A percentile compares a stretch with the other conserved stretches of the same genome.
Evolutionary conservation across 2,329 filamentous ascomycete species (phyloP).

Genomic region (Beauveria asiatica): DNA sequence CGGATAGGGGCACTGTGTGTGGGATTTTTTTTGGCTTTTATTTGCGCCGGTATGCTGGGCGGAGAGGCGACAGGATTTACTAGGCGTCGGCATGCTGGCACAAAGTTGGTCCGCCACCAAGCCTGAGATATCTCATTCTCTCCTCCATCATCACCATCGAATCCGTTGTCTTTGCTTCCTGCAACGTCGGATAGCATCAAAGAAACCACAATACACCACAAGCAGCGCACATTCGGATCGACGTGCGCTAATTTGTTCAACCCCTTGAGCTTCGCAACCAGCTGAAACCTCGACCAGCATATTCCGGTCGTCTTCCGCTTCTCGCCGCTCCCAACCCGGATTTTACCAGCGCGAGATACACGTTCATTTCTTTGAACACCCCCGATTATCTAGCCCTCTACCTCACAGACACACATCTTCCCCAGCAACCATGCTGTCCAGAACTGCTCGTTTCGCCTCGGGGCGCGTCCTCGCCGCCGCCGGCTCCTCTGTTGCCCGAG

Average conservation of each 20-base stretch:
- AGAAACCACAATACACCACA: not conserved
- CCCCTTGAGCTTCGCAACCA: conserved; percentile 8
- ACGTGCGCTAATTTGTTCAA: conserved; percentile 3
- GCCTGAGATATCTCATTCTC: not conserved
- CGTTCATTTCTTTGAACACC: conserved; percentile 4
- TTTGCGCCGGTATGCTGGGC: not conserved
- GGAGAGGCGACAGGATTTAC: conserved; percentile 3
- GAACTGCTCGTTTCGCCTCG: conserved; percentile 35
- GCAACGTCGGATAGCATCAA: not conserved
- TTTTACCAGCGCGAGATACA: not conserved
- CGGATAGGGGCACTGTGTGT: conserved; percentile 9
- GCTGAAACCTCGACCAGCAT: conserved; percentile 2
- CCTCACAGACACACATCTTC: not conserved
- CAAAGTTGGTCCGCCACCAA: conserved; percentile 3
- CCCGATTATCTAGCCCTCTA: not conserved
- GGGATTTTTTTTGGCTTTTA: conserved; percentile 11
- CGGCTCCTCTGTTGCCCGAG: conserved; percentile 23
- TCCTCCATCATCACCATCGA: not conserved
- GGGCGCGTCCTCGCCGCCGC: conserved; percentile 34
- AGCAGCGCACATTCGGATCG: not conserved
- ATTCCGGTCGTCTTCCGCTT: conserved; percentile 9
- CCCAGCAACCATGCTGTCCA: conserved; percentile 35
- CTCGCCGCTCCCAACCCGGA: conserved; percentile 9
- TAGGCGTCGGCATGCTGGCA: not conserved
- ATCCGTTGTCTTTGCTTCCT: not conserved